Percentiles rank a stretch among this genome's conserved stretches.
phyloP scores from a whole-genome alignment of 345 rosid species.

The Bruguiera sexangula region DNA sequence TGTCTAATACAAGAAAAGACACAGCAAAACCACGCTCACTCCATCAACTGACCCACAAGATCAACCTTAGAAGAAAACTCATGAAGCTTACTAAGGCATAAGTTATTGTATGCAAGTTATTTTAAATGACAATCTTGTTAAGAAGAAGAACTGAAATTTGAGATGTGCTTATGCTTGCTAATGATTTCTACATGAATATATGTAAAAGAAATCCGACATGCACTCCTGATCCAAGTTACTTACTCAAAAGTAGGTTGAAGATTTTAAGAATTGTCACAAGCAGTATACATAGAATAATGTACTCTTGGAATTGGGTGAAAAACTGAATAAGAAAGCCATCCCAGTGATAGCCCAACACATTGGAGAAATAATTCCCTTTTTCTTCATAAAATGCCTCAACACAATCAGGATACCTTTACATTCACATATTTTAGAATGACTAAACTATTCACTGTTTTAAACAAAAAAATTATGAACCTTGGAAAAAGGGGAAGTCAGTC shows the following conservation, averaged over 20 bases:
- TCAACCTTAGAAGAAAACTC: no score
- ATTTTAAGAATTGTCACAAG: background rate
- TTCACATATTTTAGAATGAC: no score
- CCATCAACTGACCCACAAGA: no score
- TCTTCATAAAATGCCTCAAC: no score
- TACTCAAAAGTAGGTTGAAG: background rate
- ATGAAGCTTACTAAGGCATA: no score
- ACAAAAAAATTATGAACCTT: background rate
- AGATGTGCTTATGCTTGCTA: background rate
- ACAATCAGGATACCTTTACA: no score
- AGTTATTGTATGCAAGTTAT: no score
- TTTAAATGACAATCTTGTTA: no score
- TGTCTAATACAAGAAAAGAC: background rate
- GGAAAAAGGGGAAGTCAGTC: background rate
- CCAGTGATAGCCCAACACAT: background rate
- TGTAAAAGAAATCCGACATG: background rate
- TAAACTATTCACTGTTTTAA: no score
- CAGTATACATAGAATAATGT: background rate
- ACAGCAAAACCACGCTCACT: background rate
- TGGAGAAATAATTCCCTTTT: background rate
- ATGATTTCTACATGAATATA: background rate
- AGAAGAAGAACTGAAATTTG: no score
- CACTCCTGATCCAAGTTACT: background rate
- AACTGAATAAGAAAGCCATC: background rate
- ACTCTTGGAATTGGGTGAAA: no score